Evolutionary conservation across 1,284 basidiomycete species (phyloP).

Genomic region (Ustilago shanxiensis): DNA sequence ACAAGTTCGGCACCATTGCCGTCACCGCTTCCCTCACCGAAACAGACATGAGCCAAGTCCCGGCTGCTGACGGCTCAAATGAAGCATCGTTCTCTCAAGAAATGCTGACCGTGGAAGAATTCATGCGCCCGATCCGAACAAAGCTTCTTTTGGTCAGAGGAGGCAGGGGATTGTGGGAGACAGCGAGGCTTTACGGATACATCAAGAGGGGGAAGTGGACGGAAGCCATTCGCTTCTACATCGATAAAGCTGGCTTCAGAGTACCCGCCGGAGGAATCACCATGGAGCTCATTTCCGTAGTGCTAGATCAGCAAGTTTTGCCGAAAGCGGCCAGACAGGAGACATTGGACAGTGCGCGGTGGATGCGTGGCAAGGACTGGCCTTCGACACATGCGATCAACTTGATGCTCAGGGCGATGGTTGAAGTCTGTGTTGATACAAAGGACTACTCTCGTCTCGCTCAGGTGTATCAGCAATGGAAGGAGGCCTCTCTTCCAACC

Average conservation of each 20-base stretch:
- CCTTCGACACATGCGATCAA: constrained; percentile 49
- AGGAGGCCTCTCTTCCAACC: constrained; percentile 6
- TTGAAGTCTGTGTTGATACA: constrained; percentile 19
- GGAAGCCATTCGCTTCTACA: constrained; percentile 31
- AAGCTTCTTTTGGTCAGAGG: constrained; percentile 18
- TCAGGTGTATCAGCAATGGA: constrained; percentile 32
- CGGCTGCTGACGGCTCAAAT: neutral
- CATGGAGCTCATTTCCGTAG: constrained; percentile 16
- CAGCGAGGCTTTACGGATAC: constrained; percentile 29
- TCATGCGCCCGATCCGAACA: constrained; percentile 27
- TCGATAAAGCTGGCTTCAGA: constrained; percentile 29
- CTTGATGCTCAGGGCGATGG: constrained; percentile 36
- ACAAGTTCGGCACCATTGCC: constrained; percentile 29
- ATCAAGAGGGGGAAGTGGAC: constrained; percentile 29
- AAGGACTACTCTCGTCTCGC: constrained; percentile 30
- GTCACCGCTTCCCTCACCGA: constrained; percentile 25
- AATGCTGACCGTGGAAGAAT: constrained; percentile 27
- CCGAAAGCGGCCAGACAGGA: neutral
- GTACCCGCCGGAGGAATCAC: constrained; percentile 39
- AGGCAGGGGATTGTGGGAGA: constrained; percentile 46
- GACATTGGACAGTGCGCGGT: neutral
- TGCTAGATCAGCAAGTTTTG: constrained; percentile 13
- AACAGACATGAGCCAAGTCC: constrained; percentile 11
- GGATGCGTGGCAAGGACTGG: constrained; percentile 32
- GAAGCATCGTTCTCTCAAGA: neutral